Percentiles rank a stretch among this genome's conserved stretches.
Evolutionary conservation across 2,329 filamentous ascomycete genomes (phyloP).

Genomic region (Macrophomina pseudophaseolina): DNA sequence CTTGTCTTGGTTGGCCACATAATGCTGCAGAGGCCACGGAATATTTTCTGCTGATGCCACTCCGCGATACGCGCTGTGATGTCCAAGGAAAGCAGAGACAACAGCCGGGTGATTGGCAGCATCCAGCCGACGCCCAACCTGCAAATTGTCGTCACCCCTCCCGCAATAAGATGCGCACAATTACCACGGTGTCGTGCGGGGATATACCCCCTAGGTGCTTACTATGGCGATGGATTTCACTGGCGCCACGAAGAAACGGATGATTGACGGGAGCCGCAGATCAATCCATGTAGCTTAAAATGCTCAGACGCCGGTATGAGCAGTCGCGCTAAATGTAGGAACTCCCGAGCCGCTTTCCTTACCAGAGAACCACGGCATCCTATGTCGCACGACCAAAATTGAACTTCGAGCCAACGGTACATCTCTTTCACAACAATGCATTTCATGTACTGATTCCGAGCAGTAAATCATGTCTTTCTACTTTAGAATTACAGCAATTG

Average conservation of each 20-base stretch:
- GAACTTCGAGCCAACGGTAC: conserved; percentile 5
- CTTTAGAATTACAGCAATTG: background rate
- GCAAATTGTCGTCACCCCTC: conserved; percentile 7
- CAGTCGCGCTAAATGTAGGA: background rate
- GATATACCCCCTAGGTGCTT: background rate
- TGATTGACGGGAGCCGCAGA: background rate
- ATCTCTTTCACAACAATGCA: too few relatives aligned
- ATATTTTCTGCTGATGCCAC: too few relatives aligned
- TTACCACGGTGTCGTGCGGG: background rate
- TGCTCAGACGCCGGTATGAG: background rate
- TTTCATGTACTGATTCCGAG: background rate
- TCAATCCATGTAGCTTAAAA: background rate
- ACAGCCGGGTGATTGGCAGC: too few relatives aligned
- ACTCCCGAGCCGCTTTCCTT: background rate
- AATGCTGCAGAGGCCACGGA: too few relatives aligned
- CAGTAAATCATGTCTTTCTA: background rate
- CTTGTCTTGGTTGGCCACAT: too few relatives aligned
- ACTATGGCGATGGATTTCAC: background rate
- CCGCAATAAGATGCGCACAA: background rate
- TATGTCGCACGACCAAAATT: background rate
- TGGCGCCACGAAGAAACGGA: background rate
- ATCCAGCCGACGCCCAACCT: background rate
- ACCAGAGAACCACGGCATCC: background rate
- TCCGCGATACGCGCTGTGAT: background rate
- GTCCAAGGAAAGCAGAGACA: background rate